These are phyloP conservation scores for Metschnikowia shivogae DNA, from an alignment of 805 yeast species.

Conservation along the genomic window DNA sequence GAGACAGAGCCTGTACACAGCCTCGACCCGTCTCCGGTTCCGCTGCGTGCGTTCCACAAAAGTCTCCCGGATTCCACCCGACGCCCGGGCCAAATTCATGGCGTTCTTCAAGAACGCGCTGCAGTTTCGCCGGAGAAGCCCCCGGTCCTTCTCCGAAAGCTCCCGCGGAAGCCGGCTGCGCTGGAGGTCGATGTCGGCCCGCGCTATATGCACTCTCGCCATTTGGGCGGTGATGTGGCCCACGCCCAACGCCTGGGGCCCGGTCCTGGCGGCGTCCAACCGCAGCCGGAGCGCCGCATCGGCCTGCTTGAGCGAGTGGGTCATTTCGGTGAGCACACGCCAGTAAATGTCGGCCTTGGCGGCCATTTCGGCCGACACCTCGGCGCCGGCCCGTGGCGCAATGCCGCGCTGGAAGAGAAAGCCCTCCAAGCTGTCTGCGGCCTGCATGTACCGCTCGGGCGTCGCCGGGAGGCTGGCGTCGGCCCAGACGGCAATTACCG, in stretches of 20 bases:
- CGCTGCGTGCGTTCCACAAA: slow-evolving; percentile 40
- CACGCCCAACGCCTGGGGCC: slow-evolving; percentile 19
- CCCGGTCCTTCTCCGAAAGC: slow-evolving; percentile 27
- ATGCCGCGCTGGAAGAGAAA: slow-evolving; percentile 36
- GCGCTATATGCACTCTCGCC: slow-evolving; percentile 42
- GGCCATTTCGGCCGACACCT: slow-evolving; percentile 1
- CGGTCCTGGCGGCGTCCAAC: background rate
- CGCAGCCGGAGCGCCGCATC: slow-evolving; percentile 27
- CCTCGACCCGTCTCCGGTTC: slow-evolving; percentile 41
- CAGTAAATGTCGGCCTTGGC: slow-evolving; percentile 27
- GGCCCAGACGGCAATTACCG: slow-evolving; percentile 33
- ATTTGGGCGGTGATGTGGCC: slow-evolving; percentile 35
- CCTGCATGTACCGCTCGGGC: slow-evolving; percentile 37
- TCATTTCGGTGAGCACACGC: slow-evolving; percentile 38
- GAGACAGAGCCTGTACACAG: slow-evolving; percentile 42
- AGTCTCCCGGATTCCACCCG: slow-evolving; percentile 52
- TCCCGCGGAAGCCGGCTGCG: slow-evolving; percentile 33
- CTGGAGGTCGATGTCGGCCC: slow-evolving; percentile 52
- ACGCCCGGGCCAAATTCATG: slow-evolving; percentile 38
- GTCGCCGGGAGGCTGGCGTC: slow-evolving; percentile 20
- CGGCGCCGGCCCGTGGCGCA: background rate
- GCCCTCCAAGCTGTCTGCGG: slow-evolving; percentile 42
- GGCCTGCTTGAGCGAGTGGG: slow-evolving; percentile 34
- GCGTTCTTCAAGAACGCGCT: slow-evolving; percentile 45
- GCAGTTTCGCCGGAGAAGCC: slow-evolving; percentile 35